Evolutionary conservation across 352 stramenopile genomes (phyloP), one percentile per base, ranked within the genome.

Genomic region (Globisporangium iwayamae): DNA sequence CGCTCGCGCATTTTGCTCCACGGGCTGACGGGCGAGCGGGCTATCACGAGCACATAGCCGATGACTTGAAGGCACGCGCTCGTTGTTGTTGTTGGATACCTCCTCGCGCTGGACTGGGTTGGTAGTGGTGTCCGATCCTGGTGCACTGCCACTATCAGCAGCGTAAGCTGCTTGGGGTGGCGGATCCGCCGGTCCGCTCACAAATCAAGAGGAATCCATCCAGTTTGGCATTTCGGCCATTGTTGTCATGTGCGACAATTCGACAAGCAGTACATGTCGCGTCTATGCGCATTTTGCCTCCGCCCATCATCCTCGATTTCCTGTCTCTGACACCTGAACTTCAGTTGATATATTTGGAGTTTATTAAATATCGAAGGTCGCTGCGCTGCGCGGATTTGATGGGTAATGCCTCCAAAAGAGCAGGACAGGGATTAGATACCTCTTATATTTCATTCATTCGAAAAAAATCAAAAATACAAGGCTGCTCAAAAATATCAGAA

Each of bases 291-390:
- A 1, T 3, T 2, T 36, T 34, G 47, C 47, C 48, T 30, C 48
- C 22, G 18, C 45, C 28, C 13, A 38, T 55, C 32, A 16, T 30
- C 5, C 48, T 34, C 1, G 18, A 22, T 7, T 34, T 13, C 48
- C 48, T 38, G 48, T 55, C 48, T 55, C 53, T 59, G 7, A 16
- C 20, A 39, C 28, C 16, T 20, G 22, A 36, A 3, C 13, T 45
- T 32, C 28, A 11, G 20, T 46, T 61, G 55, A 61, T 61, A 61
- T 28, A 61, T 61, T 61, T 43, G 55, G 55, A 61, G 28, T 2
- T 13, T 28, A 61, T 61, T n/a, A 4, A n/a, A 10, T 61, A 22
- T 52, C 3, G 14, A 39, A 61, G 55, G 55, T 52, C 1, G 11
- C 0, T 1, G 2, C 7, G 8, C 22, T 7, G 25, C 13, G 5